phyloP scores from a whole-genome alignment of 441 rosid genomes.

The Euphorbia celastroides region DNA sequence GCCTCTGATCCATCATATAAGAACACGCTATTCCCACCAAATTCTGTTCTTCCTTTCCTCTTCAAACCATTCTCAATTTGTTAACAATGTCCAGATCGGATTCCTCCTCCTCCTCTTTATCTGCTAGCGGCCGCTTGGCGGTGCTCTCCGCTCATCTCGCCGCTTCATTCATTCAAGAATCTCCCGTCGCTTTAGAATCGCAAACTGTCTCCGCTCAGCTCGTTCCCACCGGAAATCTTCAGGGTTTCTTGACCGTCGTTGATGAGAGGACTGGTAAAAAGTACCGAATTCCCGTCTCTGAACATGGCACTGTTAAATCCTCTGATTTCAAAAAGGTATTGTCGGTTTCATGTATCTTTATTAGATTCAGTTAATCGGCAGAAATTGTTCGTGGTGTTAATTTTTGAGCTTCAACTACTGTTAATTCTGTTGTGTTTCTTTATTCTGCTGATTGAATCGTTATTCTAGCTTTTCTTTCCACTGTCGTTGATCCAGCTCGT shows the following conservation, averaged over 20 bases:
- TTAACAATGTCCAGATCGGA: slow-evolving; percentile 10
- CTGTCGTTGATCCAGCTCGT: not conserved
- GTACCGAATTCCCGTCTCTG: slow-evolving; percentile 55
- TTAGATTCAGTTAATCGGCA: not conserved
- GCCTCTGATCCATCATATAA: not conserved
- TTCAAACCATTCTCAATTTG: not conserved
- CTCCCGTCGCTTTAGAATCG: slow-evolving; percentile 31
- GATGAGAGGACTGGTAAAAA: slow-evolving; percentile 77
- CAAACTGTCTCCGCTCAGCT: slow-evolving; percentile 47
- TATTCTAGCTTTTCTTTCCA: not conserved
- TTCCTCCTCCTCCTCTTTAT: slow-evolving; percentile 12
- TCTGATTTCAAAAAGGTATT: slow-evolving; percentile 76
- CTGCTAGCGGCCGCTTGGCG: slow-evolving; percentile 55
- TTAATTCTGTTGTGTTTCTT: not conserved
- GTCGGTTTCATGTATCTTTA: not conserved
- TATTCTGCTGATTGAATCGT: not conserved
- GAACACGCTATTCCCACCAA: not conserved
- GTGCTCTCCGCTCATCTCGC: slow-evolving; percentile 64
- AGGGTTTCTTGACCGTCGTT: slow-evolving; percentile 51
- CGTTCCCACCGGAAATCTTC: slow-evolving; percentile 45
- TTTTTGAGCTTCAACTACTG: not conserved
- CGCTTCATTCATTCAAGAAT: slow-evolving; percentile 12
- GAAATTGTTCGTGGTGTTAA: not conserved
- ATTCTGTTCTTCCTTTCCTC: not conserved
- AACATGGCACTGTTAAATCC: slow-evolving; percentile 66